Evolutionary conservation across 805 yeast species (phyloP).

Genomic region (Saccharomyces eubayanus): DNA sequence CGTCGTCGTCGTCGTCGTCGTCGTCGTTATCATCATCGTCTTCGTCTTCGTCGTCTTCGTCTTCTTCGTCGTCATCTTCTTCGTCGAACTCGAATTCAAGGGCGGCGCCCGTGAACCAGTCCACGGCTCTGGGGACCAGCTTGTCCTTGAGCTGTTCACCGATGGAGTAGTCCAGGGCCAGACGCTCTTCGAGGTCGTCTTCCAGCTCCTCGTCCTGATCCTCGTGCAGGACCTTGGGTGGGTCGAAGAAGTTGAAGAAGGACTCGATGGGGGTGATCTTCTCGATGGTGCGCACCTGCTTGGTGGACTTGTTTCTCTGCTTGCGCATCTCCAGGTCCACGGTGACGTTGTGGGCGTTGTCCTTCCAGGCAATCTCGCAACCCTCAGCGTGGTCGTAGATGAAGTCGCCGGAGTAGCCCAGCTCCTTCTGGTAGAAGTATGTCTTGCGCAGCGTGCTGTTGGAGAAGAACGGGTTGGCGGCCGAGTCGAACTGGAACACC

Average conservation of each 20-base stretch:
- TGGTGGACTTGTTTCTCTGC: slow-evolving; percentile 93
- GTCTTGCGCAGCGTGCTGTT: slow-evolving; percentile 71
- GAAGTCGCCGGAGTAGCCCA: slow-evolving; percentile 92
- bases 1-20: slow-evolving; percentile 38
- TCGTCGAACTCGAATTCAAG: slow-evolving; percentile 61
- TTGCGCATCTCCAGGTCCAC: slow-evolving; percentile 85
- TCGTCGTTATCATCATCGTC: slow-evolving; percentile 58
- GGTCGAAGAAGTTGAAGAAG: slow-evolving; percentile 91
- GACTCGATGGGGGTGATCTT: slow-evolving; percentile 91
- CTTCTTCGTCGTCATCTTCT: slow-evolving; percentile 56
- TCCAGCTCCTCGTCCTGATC: slow-evolving; percentile 46
- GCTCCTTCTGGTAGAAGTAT: slow-evolving; percentile 87
- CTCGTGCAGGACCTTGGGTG: slow-evolving; percentile 59
- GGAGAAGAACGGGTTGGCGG: slow-evolving; percentile 63
- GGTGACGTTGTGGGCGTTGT: slow-evolving; percentile 75
- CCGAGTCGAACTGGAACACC: slow-evolving; percentile 63
- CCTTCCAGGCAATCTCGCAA: slow-evolving; percentile 67
- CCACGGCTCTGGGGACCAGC: slow-evolving; percentile 90
- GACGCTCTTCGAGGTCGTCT: slow-evolving; percentile 69
- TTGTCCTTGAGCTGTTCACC: slow-evolving; percentile 96
- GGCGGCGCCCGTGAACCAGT: slow-evolving; percentile 98
- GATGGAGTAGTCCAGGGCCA: slow-evolving; percentile 87
- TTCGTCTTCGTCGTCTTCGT: slow-evolving; percentile 54
- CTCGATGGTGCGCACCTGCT: slow-evolving; percentile 92
- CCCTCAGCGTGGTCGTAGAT: slow-evolving; percentile 97